These are phyloP conservation scores for Lithohypha guttulata DNA, from an alignment of 2,329 filamentous ascomycete genomes.

Conservation along the genomic window DNA sequence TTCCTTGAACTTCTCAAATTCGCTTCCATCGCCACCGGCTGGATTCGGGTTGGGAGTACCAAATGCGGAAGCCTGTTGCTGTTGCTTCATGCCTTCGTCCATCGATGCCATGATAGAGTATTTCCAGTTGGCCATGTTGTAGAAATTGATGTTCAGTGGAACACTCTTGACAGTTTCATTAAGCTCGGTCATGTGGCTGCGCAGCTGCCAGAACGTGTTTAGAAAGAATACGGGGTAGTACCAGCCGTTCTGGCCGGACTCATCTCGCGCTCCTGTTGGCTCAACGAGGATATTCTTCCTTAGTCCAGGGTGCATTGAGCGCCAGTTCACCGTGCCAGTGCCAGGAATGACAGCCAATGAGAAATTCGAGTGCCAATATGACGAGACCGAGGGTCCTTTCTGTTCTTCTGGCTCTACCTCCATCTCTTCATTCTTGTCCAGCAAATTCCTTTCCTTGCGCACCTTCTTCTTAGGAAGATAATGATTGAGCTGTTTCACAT, in stretches of 20 bases:
- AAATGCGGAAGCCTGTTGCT: conserved; percentile 63
- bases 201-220: conserved; percentile 97
- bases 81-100: conserved; percentile 78
- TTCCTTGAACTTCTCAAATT: conserved; percentile 96
- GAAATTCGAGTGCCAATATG: conserved; percentile 92
- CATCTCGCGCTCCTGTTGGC: conserved; percentile 68
- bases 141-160: conserved; percentile 72
- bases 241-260: conserved; percentile 78
- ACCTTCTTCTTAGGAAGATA: conserved; percentile 87
- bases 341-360: conserved; percentile 80
- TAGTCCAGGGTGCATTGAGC: conserved; percentile 58
- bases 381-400: conserved; percentile 60
- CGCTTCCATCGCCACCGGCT: conserved; percentile 75
- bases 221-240: conserved; percentile 84
- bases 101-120: conserved; percentile 75
- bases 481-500: conserved; percentile 74
- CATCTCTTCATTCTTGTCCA: conserved; percentile 40
- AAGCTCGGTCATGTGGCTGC: conserved; percentile 76
- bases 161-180: conserved; percentile 80
- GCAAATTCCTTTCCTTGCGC: conserved; percentile 74
- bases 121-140: conserved; percentile 78
- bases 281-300: conserved; percentile 73
- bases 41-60: conserved; percentile 58
- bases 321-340: conserved; percentile 58
- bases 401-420: conserved; percentile 40